Evolutionary conservation across 345 rosid species (phyloP), one percentile per base, ranked within the genome.

Genomic region (Carallia pectinifolia): DNA sequence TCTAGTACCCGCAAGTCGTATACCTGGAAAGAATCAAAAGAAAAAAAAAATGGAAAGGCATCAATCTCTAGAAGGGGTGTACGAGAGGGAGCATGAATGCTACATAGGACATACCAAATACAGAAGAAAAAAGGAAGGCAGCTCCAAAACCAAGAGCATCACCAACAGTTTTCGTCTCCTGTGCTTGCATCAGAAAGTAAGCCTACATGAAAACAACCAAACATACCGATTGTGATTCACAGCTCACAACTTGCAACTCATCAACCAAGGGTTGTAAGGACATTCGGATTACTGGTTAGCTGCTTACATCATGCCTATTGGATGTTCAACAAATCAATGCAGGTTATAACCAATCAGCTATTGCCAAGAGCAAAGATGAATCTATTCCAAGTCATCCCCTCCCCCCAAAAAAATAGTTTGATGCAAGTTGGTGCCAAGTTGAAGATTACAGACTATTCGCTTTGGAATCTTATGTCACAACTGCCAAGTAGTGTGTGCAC

Each of bases 121-220:
- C 88, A 4, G 80, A 83, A 62, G 93, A 74, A 79, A 93, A 93
- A 44, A 90, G 89, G 71, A 89, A 82, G 58, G 96, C 85, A 16
- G 93, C 77, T 17, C 97, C 97, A 63, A 93, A 90, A 40, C 92
- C 97, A 62, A 93, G 76, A 68, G 93, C 87, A 39, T 90, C 89
- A 30, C 92, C 98, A 1, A 79, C 70, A 55, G 88, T 88, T 84
- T 76, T 84, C 4, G 89, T 89, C 70, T 90, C 89, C 37, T 89
- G 85, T 65, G 85, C 72, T 80, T 86, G 88, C 77, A 92, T 85
- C 61, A 90, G 89, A 72, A 82, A 77, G 74, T 81, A 87, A 9
- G 90, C 86, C 97, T 93, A 47, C 30, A 79, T 7, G 38, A 33
- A 36, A 6, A 56, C 53, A 77, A 40, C 31, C 18, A 68, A 63